Percentiles rank a stretch among this genome's conserved stretches.
These are phyloP conservation scores for Dryadomyces sulphureus DNA, from an alignment of 2,329 filamentous ascomycete genomes.

Conservation along the genomic window DNA sequence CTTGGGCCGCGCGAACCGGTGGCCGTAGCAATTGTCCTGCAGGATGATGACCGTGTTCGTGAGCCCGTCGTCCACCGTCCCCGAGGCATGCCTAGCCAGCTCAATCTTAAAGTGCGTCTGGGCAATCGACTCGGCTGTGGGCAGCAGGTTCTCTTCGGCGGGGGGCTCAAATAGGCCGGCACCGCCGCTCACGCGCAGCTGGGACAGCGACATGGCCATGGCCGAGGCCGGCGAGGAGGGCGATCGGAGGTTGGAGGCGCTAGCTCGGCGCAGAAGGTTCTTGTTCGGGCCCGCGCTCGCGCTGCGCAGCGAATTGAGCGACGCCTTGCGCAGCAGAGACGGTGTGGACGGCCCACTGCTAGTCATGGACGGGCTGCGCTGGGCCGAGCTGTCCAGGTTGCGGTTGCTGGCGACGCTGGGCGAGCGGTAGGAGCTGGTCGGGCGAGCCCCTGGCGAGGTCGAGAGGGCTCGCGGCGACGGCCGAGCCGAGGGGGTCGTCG, in stretches of 20 bases:
- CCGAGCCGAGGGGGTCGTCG: not conserved
- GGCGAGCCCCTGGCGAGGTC: not conserved
- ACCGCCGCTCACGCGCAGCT: constrained; percentile 16
- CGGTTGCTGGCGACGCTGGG: constrained; percentile 20
- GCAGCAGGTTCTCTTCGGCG: constrained; percentile 10
- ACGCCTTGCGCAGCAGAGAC: constrained; percentile 38
- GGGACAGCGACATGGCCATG: constrained; percentile 18
- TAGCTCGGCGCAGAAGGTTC: constrained; percentile 30
- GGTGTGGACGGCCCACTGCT: constrained; percentile 29
- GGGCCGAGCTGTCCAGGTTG: constrained; percentile 15
- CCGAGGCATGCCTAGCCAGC: constrained; percentile 44
- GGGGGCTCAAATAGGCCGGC: constrained; percentile 7
- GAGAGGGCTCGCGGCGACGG: not conserved
- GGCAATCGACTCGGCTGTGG: constrained; percentile 44
- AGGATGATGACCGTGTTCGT: constrained; percentile 67
- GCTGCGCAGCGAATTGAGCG: constrained; percentile 39
- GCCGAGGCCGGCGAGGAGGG: constrained; percentile 3
- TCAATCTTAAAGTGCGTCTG: constrained; percentile 56
- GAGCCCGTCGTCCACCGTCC: constrained; percentile 6
- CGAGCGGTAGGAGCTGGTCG: constrained; percentile 19
- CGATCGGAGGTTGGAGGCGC: constrained; percentile 25
- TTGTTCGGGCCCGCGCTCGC: constrained; percentile 14
- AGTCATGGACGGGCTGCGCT: constrained; percentile 26
- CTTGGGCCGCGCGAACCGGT: constrained; percentile 74
- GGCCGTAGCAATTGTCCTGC: constrained; percentile 89